Evolutionary conservation across 169 alveolate species (phyloP).

Genomic region (Plasmodium cynomolgi): DNA sequence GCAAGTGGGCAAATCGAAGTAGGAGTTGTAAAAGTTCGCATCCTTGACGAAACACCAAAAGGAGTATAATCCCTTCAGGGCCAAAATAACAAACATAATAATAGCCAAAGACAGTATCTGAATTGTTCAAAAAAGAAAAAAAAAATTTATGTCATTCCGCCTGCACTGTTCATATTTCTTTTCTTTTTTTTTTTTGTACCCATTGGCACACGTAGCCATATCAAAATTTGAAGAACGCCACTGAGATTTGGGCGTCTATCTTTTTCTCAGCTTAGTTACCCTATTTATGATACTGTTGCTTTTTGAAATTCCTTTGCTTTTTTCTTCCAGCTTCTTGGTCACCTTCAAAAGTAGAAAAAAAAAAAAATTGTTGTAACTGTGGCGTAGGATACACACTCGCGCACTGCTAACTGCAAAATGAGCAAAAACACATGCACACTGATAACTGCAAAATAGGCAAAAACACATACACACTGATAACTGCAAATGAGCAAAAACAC

Average conservation of each 20-base stretch:
- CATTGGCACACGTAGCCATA: not conserved
- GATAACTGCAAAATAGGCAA: not conserved
- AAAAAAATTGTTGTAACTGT: not conserved
- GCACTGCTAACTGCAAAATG: not conserved
- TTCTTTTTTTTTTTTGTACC: not conserved
- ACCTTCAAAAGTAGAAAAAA: conserved; percentile 26
- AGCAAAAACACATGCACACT: conserved; percentile 4
- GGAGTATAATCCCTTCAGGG: conserved; percentile 46
- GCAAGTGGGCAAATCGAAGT: conserved; percentile 33
- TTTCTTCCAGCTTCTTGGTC: conserved; percentile 47
- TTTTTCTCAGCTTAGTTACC: conserved; percentile 6
- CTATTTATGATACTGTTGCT: conserved; percentile 25
- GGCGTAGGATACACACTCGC: not conserved
- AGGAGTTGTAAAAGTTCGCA: conserved; percentile 12
- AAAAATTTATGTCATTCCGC: not conserved
- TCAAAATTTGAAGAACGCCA: not conserved
- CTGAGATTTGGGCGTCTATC: not conserved
- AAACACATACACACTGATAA: not conserved
- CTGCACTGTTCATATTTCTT: not conserved
- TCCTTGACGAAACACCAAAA: conserved; percentile 52
- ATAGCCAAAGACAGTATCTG: conserved; percentile 55
- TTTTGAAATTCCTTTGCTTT: conserved; percentile 43
- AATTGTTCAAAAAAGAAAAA: conserved; percentile 1
- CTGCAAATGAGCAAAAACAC: not conserved
- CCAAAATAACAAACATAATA: conserved; percentile 39